Evolutionary conservation across 2,329 filamentous ascomycete genomes (phyloP), one percentile per base, ranked within the genome.

Genomic region (Aspergillus novofumigatus): DNA sequence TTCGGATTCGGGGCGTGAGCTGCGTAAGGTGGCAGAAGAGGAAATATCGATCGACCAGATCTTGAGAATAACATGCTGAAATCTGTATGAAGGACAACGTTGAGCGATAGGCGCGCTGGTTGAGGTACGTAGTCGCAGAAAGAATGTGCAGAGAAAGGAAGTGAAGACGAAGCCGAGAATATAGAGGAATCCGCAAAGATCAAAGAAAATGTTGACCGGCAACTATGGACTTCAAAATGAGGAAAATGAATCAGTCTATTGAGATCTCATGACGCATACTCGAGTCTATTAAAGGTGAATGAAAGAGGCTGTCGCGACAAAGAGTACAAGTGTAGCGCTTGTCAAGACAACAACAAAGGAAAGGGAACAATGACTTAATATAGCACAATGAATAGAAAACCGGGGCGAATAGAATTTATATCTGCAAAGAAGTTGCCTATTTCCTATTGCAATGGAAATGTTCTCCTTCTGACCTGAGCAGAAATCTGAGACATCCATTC

Each of bases 1-100:
- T 77, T 72, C 72, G 77, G 78, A 76, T 83, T 83, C n/a, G 70
- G 71, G 54, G 75, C 72, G 7, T 75, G 73, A 38, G 68, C 71
- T 20, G 70, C 74, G 59, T 77, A 77, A 45, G 74, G 73, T 41
- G 75, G 75, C 11, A 76, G 73, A 3, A 73, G 61, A 6, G 73
- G 73, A 35, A 74, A 75, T 42, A 72, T 70, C 3, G 70, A 67
- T 49, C 67, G 63, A 8, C 62, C 65, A 1, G 72, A 68, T 58
- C 64, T 64, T 54, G 66, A 66, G 53, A 75, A 72, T n/a, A 69
- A 35, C 72, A 75, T 74, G 23, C 32, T 63, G 59, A 25, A 50
- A 23, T 23, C 50, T 38, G 29, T 9, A 20, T 38, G 25, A n/a
- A 51, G 42, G 28, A 38, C 5, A 29, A 45, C 21, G 26, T 25